Conservation (phyloP, 2,329 filamentous ascomycete genomes). For the Xylaria hypoxylon region DNA sequence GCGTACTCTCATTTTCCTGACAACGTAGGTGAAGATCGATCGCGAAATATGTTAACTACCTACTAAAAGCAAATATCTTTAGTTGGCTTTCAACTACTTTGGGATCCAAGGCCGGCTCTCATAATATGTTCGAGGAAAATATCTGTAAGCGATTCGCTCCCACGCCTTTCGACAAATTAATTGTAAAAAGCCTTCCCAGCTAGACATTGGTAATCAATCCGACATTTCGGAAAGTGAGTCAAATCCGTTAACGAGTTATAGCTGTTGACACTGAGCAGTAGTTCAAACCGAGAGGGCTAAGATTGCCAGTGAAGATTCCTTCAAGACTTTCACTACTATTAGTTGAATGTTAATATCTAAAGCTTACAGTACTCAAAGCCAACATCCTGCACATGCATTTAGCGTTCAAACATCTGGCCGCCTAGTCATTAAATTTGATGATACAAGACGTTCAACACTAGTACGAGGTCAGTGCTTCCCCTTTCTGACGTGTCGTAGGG, state of each 20-base stretch:
- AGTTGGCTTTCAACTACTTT: conserved; percentile 18
- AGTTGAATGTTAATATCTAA: not conserved
- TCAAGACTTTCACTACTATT: not conserved
- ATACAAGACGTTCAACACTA: conserved; percentile 12
- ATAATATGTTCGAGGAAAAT: not conserved
- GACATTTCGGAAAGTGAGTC: conserved; percentile 9
- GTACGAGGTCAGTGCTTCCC: too few species aligned
- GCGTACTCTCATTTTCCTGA: conserved; percentile 16
- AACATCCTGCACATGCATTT: conserved; percentile 14
- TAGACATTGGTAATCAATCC: not conserved
- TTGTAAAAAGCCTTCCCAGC: not conserved
- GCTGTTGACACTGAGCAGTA: not conserved
- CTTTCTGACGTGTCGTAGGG: too few species aligned
- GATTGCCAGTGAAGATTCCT: conserved; percentile 7
- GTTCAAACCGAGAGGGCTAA: conserved; percentile 17
- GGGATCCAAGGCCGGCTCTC: conserved; percentile 4
- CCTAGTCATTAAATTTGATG: conserved; percentile 7
- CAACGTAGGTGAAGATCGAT: not conserved
- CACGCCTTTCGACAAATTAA: not conserved
- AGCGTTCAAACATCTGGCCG: conserved; percentile 2
- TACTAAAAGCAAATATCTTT: not conserved
- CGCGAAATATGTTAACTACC: not conserved
- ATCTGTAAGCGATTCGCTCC: conserved; percentile 1
- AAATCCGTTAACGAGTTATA: not conserved
- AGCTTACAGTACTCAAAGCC: conserved; percentile 1